Evolutionary conservation across 169 alveolate species (phyloP), one percentile per base, ranked within the genome.

Genomic region (Perkinsus marinus): DNA sequence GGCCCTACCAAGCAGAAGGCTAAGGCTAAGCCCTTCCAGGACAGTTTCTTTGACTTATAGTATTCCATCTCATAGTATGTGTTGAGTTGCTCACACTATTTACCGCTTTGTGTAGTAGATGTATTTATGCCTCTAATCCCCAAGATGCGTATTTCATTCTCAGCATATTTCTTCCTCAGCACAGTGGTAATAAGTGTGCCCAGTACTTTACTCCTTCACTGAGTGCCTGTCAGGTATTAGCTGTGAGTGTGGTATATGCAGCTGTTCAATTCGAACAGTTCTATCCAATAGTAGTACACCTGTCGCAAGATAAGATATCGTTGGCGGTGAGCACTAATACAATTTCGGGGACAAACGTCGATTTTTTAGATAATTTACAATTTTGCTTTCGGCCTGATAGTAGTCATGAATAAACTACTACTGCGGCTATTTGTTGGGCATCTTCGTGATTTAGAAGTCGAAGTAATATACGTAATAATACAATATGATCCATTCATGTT

Each of bases 401-500:
- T 93, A 91, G 43, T 92, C 93, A 0, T 89, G 43, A 39, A 90
- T 92, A 90, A 34, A 39, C 17, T 90, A 46, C 68, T 39, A 91
- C 89, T 92, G 39, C 89, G 39, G 39, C 39, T 92, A 43, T 43
- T 92, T 39, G 37, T 92, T 43, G 93, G 93, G 43, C 92, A 41
- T 0, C 92, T 92, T 36, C 89, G 93, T 38, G 93, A 90, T 36
- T 90, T 92, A 26, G 93, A 92, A 38, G 39, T 92, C 34, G 93
- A 39, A 13, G 91, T 38, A 90, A 17, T n/a, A 38, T 34, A 19
- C 37, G 47, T 38, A n/a, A 5, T 34, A 3, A 36, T 19, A 0
- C 37, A 79, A 41, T 3, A 36, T 3, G 16, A 36, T 68, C 36
- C 19, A 34, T 39, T 34, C 68, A 37, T 16, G 43, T 17, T 68